Evolutionary conservation across 2,329 filamentous ascomycete species (phyloP).

Genomic region (Diplocarpon rosae): DNA sequence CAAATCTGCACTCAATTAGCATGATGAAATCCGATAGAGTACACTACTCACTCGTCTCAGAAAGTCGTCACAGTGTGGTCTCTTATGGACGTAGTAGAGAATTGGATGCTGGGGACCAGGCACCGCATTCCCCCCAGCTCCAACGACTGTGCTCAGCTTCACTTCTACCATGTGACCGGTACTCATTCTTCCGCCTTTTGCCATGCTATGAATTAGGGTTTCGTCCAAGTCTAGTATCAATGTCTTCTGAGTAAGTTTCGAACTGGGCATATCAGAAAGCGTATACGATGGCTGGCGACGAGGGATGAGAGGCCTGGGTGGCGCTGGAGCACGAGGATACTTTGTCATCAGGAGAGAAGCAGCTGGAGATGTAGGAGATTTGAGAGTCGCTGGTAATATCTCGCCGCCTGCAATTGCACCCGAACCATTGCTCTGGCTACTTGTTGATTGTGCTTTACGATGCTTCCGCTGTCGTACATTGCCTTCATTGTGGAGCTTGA

Average conservation of each 20-base stretch:
- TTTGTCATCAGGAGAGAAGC: conserved; percentile 60
- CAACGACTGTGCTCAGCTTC: conserved; percentile 64
- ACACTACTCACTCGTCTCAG: conserved; percentile 56
- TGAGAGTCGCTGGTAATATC: conserved; percentile 67
- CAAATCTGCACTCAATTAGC: conserved; percentile 49
- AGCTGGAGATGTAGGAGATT: conserved; percentile 82
- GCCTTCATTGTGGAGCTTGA: conserved; percentile 79
- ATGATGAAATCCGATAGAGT: not conserved
- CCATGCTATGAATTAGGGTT: conserved; percentile 95
- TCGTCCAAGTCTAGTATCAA: conserved; percentile 93
- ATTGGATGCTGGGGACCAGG: conserved; percentile 88
- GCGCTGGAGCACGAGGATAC: conserved; percentile 82
- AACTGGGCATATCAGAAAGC: conserved; percentile 37
- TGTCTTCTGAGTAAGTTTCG: conserved; percentile 67
- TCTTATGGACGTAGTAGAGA: conserved; percentile 96
- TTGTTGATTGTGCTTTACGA: conserved; percentile 43
- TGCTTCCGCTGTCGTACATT: conserved; percentile 62
- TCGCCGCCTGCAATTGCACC: conserved; percentile 25
- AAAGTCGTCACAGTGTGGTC: conserved; percentile 94
- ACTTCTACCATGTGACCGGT: conserved; percentile 99
- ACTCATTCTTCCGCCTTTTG: conserved; percentile 90
- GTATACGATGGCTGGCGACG: conserved; percentile 81
- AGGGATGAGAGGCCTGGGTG: conserved; percentile 82
- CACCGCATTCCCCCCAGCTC: conserved; percentile 52
- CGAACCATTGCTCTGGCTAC: conserved; percentile 32